Evolutionary conservation across 768 basidiomycete species (phyloP).

Genomic region (Boletus patriciae): DNA sequence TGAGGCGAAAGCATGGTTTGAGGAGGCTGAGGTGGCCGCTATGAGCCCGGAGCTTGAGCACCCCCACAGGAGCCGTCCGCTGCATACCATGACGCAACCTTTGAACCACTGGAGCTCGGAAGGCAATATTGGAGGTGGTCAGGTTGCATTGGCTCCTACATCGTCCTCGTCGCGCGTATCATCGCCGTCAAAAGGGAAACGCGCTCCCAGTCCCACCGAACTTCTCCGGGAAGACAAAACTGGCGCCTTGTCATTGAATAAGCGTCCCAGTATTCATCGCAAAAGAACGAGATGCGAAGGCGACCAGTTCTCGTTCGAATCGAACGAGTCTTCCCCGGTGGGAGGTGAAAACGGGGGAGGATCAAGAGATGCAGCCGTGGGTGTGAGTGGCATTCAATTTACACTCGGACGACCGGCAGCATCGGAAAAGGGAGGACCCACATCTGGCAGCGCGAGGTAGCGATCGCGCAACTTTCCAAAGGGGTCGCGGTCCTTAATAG

Average conservation of each 20-base stretch:
- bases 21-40: not conserved
- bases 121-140: conserved; percentile 1
- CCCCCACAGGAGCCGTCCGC: conserved; percentile 7
- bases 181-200: conserved; percentile 53
- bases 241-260: conserved; percentile 56
- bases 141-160: conserved; percentile 2
- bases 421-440: conserved; percentile 8
- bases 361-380: not conserved
- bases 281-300: conserved; percentile 26
- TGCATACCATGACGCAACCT: conserved; percentile 5
- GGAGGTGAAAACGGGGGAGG: conserved; percentile 11
- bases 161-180: conserved; percentile 20
- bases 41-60: not conserved
- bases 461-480: conserved; percentile 5
- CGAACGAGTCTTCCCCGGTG: conserved; percentile 7
- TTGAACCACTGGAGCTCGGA: conserved; percentile 6
- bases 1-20: conserved; percentile 11
- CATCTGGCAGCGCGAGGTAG: conserved; percentile 14
- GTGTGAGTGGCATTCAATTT: conserved; percentile 1
- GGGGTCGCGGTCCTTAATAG: conserved; percentile 7
- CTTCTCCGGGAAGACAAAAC: conserved; percentile 58
- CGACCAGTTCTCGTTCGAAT: conserved; percentile 10
- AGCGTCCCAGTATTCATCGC: conserved; percentile 67
- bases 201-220: conserved; percentile 72
- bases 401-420: conserved; percentile 4